Evolutionary conservation across 2,329 filamentous ascomycete genomes (phyloP).

Genomic region (Teratosphaeria destructans): DNA sequence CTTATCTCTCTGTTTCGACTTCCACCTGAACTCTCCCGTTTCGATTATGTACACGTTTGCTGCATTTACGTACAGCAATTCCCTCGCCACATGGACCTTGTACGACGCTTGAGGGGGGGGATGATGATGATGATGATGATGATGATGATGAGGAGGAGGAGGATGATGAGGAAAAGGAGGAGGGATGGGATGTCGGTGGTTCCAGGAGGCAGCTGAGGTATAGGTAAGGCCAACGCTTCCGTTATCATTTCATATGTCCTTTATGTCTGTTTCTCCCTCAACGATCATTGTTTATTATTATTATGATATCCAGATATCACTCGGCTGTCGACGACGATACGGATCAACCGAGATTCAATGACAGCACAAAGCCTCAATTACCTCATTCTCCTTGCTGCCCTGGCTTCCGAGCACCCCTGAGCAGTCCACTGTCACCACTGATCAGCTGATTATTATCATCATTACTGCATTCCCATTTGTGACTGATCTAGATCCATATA

Average conservation of each 20-base stretch:
- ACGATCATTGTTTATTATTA: not conserved
- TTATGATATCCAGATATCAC: not conserved
- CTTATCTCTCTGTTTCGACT: constrained; percentile 1
- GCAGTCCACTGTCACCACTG: constrained; percentile 1
- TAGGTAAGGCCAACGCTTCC: not conserved
- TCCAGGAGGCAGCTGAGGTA: not conserved
- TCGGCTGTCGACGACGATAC: not conserved
- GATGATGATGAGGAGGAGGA: not conserved
- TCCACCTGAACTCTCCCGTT: constrained; percentile 3
- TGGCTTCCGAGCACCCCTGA: constrained; percentile 20
- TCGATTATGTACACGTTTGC: constrained; percentile 10
- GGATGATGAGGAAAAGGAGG: too few relatives aligned
- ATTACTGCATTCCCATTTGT: not conserved
- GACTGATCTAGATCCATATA: constrained; percentile 4
- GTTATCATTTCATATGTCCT: not conserved
- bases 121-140: not conserved
- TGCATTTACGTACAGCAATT: constrained; percentile 11
- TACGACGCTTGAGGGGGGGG: not conserved
- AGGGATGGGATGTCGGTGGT: not conserved
- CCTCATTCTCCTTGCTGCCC: constrained; percentile 24
- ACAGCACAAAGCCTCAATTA: constrained; percentile 24
- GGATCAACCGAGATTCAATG: constrained; percentile 16
- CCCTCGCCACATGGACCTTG: not conserved
- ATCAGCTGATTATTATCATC: not conserved
- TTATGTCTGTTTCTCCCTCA: not conserved